Percentiles rank a stretch among this genome's conserved stretches.
Evolutionary conservation across 2,329 filamentous ascomycete species (phyloP).

Genomic region (Colletotrichum melonis): DNA sequence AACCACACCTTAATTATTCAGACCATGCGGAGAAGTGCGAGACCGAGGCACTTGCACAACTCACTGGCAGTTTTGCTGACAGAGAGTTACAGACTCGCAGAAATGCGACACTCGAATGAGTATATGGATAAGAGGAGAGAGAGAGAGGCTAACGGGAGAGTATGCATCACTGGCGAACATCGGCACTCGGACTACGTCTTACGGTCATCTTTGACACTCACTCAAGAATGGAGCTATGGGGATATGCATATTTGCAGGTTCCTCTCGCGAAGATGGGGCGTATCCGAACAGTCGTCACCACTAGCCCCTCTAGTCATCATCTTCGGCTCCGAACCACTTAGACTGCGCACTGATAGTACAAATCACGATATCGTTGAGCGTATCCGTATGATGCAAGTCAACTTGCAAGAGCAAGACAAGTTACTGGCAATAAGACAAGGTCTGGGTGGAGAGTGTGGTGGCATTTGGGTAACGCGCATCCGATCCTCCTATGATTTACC

Average conservation of each 20-base stretch:
- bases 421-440: background rate
- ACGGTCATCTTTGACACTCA: background rate
- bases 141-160: background rate
- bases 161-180: background rate
- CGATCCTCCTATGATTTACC: conserved; percentile 26
- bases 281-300: background rate
- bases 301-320: background rate
- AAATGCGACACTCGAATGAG: too few species aligned
- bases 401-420: background rate
- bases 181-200: background rate
- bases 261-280: background rate
- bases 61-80: background rate
- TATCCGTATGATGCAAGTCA: too few species aligned
- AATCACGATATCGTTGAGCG: background rate
- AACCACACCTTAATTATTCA: conserved; percentile 10
- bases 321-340: background rate
- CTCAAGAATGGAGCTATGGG: background rate
- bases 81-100: background rate
- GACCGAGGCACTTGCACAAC: background rate
- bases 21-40: background rate
- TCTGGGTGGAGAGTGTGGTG: conserved; percentile 12
- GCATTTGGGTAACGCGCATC: background rate
- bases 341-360: too few species aligned
- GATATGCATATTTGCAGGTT: background rate
- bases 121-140: too few species aligned